Evolutionary conservation across 2,329 filamentous ascomycete species (phyloP), one percentile per base, ranked within the genome.

Genomic region (Talaromyces albobiverticillius): DNA sequence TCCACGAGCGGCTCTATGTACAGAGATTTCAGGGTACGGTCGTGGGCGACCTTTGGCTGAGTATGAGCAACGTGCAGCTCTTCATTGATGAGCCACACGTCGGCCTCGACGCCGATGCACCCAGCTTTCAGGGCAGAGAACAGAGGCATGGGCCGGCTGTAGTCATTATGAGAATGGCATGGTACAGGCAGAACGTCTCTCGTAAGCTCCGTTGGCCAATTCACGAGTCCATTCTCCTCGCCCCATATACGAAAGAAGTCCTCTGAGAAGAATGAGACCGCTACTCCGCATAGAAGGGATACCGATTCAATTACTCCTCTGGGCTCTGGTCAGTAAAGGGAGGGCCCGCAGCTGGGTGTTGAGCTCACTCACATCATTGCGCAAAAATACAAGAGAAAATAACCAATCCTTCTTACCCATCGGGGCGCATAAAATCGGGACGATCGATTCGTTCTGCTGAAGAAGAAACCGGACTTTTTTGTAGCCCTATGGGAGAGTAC

Each of bases 11-110:
- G 87, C 29, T 85, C 74, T 42, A 90, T 71, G 63, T 90, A 90
- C 10, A 90, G 76, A 3, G 75, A 78, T 61, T 31, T 26, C 9
- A 57, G 49, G 10, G 56, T 55, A 32, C 48, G 56, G 29, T 53
- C 40, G 16, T 26, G 49, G 6, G 79, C 78, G 29, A 88, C 66
- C 0, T 79, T 76, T 3, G 79, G 76, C 2, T 69, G 74, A 45
- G 47, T 79, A 64, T 90, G 87, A 3, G 85, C 85, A 41, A 90
- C 81, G 42, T 81, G 82, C 5, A 90, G 75, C 10, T 82, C 76
- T 4, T 76, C 67, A 52, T 79, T 75, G 46, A 47, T 43, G 9
- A 73, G 63, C 69, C 71, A 79, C 11, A 79, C 70, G 51, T 78
- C 76, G 2, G 74, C 75, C 63, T 79, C 76, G 11, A 78, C 67